Conservation (phyloP, 2,329 filamentous ascomycete genomes). For the Paecilomyces fulvus region DNA sequence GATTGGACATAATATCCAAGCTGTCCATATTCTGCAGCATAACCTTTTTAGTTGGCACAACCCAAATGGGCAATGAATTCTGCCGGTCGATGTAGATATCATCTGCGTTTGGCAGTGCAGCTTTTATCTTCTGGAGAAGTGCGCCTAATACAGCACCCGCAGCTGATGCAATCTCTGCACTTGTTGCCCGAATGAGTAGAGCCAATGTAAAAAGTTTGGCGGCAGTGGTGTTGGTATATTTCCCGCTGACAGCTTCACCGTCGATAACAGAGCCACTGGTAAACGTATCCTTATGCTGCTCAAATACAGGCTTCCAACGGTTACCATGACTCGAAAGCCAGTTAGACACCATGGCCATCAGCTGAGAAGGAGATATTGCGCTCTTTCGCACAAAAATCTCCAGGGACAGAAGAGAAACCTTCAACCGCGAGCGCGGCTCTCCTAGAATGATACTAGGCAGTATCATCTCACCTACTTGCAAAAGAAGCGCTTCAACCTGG, state of each 20-base stretch:
- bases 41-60: slow-evolving; percentile 26
- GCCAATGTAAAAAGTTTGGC: slow-evolving; percentile 23
- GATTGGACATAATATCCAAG: slow-evolving; percentile 27
- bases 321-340: slow-evolving; percentile 27
- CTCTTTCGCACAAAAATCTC: slow-evolving; percentile 32
- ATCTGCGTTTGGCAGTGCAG: background rate
- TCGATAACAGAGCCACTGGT: slow-evolving; percentile 1
- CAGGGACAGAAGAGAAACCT: slow-evolving; percentile 27
- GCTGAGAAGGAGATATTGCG: slow-evolving; percentile 21
- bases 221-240: slow-evolving; percentile 11
- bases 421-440: slow-evolving; percentile 31
- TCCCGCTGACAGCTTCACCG: background rate
- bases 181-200: slow-evolving; percentile 23
- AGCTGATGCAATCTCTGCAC: slow-evolving; percentile 19
- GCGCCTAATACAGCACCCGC: slow-evolving; percentile 19
- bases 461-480: slow-evolving; percentile 16
- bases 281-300: slow-evolving; percentile 18
- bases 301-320: slow-evolving; percentile 23
- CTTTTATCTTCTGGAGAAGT: slow-evolving; percentile 22
- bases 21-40: slow-evolving; percentile 27
- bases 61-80: slow-evolving; percentile 24
- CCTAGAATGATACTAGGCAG: slow-evolving; percentile 31
- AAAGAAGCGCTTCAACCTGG: slow-evolving; percentile 15
- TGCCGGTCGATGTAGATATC: background rate
- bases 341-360: slow-evolving; percentile 19